Evolutionary conservation across 345 rosid species (phyloP), one percentile per base, ranked within the genome.

Genomic region (Gossypium raimondii): DNA sequence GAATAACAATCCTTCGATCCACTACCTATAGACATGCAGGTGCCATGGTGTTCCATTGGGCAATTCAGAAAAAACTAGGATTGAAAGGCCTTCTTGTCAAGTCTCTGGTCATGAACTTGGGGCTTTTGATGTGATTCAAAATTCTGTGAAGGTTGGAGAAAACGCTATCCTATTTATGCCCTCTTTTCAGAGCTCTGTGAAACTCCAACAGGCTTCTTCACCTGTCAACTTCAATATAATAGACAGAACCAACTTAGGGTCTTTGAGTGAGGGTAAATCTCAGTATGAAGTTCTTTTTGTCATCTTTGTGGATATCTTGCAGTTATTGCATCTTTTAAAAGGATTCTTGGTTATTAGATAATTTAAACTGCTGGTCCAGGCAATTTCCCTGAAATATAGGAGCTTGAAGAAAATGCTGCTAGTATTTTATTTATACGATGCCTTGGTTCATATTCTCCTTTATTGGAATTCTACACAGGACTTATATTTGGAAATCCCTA

Each of bases 261-360:
- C 96, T 83, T 81, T 90, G 17, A 89, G 83, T 81, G 98, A 93
- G 86, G 96, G 98, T 92, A 86, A 52, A 64, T 52, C 50, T 71
- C n/a, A 67, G 20, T 16, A 25, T 22, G 38, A 60, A 47, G 41
- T 73, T 47, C 10, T 14, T 22, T 72, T 63, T 38, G 20, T 67
- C 53, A 12, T 25, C 65, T 65, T 58, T 18, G 50, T 43, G 13
- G 3, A 73, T 43, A 45, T 48, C 72, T 38, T 57, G 12, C 55
- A 66, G 20, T 67, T 11, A 2, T 59, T 69, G 44, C 20, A 53
- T 73, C 62, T 52, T 62, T 29, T 18, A 11, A 20, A 48, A 22
- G 7, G 1, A 27, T 7, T 25, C 11, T 38, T 27, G 43, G 64
- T 56, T 68, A 13, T 45, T 51, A 43, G 50, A 77, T 74, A 58